Evolutionary conservation across 129 eudicot genomes (phyloP).

Genomic region (Cynara cardunculus): DNA sequence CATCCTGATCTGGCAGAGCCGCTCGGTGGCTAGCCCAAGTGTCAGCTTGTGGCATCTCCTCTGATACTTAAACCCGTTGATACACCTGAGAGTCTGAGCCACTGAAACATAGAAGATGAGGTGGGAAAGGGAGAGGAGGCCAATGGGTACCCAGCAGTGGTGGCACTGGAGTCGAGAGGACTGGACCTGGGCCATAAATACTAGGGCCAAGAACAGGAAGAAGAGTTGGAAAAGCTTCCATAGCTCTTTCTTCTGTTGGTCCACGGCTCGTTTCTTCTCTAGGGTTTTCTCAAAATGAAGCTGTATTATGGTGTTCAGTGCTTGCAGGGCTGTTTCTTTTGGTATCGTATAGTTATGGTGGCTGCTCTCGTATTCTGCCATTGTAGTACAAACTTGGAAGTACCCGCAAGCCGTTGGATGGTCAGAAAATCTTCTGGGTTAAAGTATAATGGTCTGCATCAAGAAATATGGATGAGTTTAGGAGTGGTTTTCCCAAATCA

Average conservation of each 20-base stretch:
- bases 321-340: slow-evolving; percentile 82
- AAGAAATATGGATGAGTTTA: neutral
- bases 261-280: slow-evolving; percentile 83
- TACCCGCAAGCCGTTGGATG: neutral
- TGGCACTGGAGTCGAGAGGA: slow-evolving; percentile 82
- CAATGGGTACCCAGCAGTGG: slow-evolving; percentile 95
- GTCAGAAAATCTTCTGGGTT: neutral
- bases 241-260: slow-evolving; percentile 83
- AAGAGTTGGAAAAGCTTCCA: slow-evolving; percentile 81
- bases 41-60: slow-evolving; percentile 92
- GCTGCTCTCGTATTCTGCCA: slow-evolving; percentile 75
- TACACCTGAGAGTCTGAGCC: slow-evolving; percentile 95
- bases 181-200: slow-evolving; percentile 54
- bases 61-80: slow-evolving; percentile 97
- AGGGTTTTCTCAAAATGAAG: slow-evolving; percentile 99
- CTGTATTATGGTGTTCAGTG: slow-evolving; percentile 91
- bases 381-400: slow-evolving; percentile 26
- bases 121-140: slow-evolving; percentile 63
- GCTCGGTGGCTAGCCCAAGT: slow-evolving; percentile 88
- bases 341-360: slow-evolving; percentile 50
- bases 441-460: neutral
- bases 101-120: slow-evolving; percentile 90
- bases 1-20: slow-evolving; percentile 69
- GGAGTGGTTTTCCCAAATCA: neutral
- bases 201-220: slow-evolving; percentile 68